Conservation (phyloP, 164 flowering plant species). For the Annona cherimola region DNA sequence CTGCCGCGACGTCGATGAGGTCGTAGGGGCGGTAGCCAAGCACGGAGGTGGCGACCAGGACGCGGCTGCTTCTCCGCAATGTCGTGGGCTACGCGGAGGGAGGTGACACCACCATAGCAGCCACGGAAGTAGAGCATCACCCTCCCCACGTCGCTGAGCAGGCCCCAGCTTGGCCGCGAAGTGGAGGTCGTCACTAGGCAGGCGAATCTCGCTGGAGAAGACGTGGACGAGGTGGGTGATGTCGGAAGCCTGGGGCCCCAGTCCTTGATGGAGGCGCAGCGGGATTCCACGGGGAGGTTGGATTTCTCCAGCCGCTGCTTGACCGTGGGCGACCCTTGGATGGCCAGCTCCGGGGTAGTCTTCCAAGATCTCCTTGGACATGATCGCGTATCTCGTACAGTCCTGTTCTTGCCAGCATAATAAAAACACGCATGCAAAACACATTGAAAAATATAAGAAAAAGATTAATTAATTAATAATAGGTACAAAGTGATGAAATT, state of each 20-base stretch:
- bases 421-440: neutral
- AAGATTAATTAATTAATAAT: no score
- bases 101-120: conserved; percentile 68
- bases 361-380: conserved; percentile 57
- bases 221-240: conserved; percentile 67
- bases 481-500: neutral
- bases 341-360: conserved; percentile 59
- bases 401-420: conserved; percentile 56
- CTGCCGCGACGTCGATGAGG: conserved; percentile 66
- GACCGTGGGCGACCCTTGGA: conserved; percentile 57
- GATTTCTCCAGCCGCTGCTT: conserved; percentile 58
- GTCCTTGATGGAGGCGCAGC: conserved; percentile 50
- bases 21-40: conserved; percentile 66
- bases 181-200: conserved; percentile 66
- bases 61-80: conserved; percentile 69
- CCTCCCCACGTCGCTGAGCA: conserved; percentile 40
- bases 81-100: conserved; percentile 63
- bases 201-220: conserved; percentile 56
- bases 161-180: conserved; percentile 50
- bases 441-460: no score
- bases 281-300: conserved; percentile 51
- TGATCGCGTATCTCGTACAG: conserved; percentile 71
- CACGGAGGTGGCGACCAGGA: conserved; percentile 53
- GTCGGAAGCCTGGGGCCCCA: conserved; percentile 49
- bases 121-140: conserved; percentile 67